Evolutionary conservation across 768 basidiomycete species (phyloP).

Genomic region (Pisolithus albus): DNA sequence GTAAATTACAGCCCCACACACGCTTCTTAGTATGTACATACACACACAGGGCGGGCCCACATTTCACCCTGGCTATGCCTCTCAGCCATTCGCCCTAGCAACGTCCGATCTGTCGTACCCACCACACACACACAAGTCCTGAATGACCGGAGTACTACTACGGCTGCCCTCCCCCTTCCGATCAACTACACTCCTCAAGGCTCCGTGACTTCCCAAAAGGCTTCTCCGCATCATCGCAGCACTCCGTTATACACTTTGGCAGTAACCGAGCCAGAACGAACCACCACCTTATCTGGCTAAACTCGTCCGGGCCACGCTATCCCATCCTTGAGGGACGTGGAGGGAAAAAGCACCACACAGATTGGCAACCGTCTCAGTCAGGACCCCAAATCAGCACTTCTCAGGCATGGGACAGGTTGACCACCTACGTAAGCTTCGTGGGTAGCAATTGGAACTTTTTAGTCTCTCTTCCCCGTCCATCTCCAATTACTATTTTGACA

Average conservation of each 20-base stretch:
- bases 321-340: conserved; percentile 2
- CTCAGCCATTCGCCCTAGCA: neutral
- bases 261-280: neutral
- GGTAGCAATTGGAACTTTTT: conserved; percentile 1
- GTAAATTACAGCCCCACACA: too few species aligned
- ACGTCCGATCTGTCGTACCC: neutral
- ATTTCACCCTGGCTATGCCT: neutral
- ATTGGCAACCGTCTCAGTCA: neutral
- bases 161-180: neutral
- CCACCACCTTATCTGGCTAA: neutral
- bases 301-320: neutral
- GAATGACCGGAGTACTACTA: neutral
- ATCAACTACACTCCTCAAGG: neutral
- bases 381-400: conserved; percentile 2
- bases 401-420: neutral
- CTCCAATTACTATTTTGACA: too few species aligned
- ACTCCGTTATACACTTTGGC: neutral
- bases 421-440: conserved; percentile 10
- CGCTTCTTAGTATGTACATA: neutral
- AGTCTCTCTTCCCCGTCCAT: neutral
- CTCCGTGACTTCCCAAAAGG: neutral
- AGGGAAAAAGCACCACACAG: neutral
- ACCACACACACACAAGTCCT: neutral
- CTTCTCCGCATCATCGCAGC: neutral
- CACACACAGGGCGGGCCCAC: neutral